These are phyloP conservation scores for Fusarium sp. DNA, from an alignment of 2,329 filamentous ascomycete species.

Conservation along the genomic window DNA sequence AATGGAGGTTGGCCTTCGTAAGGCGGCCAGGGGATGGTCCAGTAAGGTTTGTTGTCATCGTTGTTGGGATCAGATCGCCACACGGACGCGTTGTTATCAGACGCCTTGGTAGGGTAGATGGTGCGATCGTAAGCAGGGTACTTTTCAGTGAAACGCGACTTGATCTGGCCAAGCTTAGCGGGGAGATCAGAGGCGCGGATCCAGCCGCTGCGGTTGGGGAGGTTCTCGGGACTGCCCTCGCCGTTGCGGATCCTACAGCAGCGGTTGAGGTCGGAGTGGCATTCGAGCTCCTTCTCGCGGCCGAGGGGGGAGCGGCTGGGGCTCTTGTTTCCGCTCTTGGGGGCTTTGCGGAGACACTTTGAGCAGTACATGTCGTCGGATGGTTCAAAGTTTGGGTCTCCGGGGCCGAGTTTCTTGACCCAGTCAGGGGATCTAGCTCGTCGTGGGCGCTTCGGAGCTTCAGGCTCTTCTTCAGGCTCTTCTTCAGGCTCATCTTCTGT, in stretches of 20 bases:
- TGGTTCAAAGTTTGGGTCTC: constrained; percentile 38
- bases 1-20: constrained; percentile 35
- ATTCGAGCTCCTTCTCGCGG: constrained; percentile 32
- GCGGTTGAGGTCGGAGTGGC: constrained; percentile 28
- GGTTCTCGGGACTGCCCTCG: constrained; percentile 13
- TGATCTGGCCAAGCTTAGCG: constrained; percentile 28
- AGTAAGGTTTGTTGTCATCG: constrained; percentile 38
- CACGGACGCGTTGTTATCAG: constrained; percentile 25
- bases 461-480: neutral
- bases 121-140: constrained; percentile 44
- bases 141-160: constrained; percentile 33
- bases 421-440: constrained; percentile 41
- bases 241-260: constrained; percentile 44
- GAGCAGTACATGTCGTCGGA: constrained; percentile 47
- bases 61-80: constrained; percentile 49
- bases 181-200: constrained; percentile 34
- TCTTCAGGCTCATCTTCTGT: neutral
- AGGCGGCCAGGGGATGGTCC: constrained; percentile 45
- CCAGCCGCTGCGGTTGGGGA: constrained; percentile 50
- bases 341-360: constrained; percentile 44
- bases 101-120: constrained; percentile 40
- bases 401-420: constrained; percentile 36
- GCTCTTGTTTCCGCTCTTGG: constrained; percentile 36
- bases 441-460: neutral
- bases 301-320: constrained; percentile 23